Evolutionary conservation across 2,329 filamentous ascomycete genomes (phyloP).

Genomic region (Sordariomycetes sp.): DNA sequence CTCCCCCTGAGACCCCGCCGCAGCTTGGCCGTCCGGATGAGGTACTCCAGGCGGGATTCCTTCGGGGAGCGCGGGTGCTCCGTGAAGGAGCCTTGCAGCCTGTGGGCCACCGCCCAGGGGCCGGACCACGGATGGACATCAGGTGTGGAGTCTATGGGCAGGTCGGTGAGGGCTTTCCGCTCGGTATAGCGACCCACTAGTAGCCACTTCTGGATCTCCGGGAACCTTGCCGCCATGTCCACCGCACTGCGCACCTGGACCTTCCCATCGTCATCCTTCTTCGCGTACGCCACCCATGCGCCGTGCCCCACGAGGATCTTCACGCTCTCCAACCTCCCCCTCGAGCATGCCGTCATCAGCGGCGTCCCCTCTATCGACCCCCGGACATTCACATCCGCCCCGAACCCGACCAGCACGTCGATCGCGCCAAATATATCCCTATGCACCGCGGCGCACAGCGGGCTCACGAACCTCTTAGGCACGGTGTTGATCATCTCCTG

Average conservation of each 20-base stretch:
- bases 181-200: constrained; percentile 7
- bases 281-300: constrained; percentile 7
- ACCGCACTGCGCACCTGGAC: constrained; percentile 5
- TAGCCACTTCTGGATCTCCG: constrained; percentile 8
- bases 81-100: background rate
- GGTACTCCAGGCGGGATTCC: background rate
- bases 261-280: background rate
- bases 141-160: background rate
- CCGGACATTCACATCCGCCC: constrained; percentile 6
- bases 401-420: constrained; percentile 5
- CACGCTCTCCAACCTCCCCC: constrained; percentile 2
- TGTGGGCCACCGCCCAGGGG: background rate
- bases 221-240: constrained; percentile 4
- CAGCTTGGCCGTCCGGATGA: background rate
- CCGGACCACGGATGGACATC: background rate
- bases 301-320: constrained; percentile 6
- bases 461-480: background rate
- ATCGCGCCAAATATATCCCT: constrained; percentile 5
- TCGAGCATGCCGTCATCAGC: constrained; percentile 9
- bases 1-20: background rate
- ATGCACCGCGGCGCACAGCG: constrained; percentile 1
- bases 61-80: background rate
- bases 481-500: background rate
- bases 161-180: background rate
- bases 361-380: constrained; percentile 8